Evolutionary conservation across 352 stramenopile species (phyloP), one percentile per base, ranked within the genome.

Genomic region (Phytophthora uliginosa): DNA sequence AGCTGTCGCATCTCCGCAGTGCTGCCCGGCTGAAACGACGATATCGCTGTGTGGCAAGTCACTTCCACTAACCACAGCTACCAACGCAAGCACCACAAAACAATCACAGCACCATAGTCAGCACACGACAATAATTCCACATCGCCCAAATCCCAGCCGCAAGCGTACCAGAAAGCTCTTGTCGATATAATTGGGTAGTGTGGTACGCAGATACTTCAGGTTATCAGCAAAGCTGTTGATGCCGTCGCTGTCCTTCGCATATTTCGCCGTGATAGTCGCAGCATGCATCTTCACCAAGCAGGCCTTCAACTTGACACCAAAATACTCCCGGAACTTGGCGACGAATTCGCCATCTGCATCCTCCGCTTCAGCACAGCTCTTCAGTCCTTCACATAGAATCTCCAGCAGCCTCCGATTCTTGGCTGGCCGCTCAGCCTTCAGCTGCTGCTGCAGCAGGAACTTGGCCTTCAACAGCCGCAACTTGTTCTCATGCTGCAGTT

Each of bases 41-140:
- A 84, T 1, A 83, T 82, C 5, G 79, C 75, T 12, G 80, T 78
- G 26, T 93, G 88, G 47, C 77, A 92, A 7, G 82, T 85, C 36
- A 91, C 56, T 53, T 91, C 84, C 22, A 92, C 73, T 8, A 95
- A 61, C 88, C 88, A 95, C 26, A 89, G 66, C 88, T 95, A 9
- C 18, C 7, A 59, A 45, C 67, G 7, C 38, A 57, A 60, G 17
- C 42, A 63, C 47, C n/a, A 55, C 7, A 45, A n/a, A 45, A 45
- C 38, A 45, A 17, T 17, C 38, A 45, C 22, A 56, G 12, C 36
- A 61, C 3, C 13, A 24, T 36, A 50, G 58, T 67, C 34, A 71
- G 48, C 18, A 66, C 15, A 45, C 28, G 28, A n/a, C 47, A 42
- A 20, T n/a, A 63, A 2, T 24, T 9, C 38, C 38, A 17, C 38